Evolutionary conservation across 2,329 filamentous ascomycete genomes (phyloP).

Genomic region (Fusarium napiforme): DNA sequence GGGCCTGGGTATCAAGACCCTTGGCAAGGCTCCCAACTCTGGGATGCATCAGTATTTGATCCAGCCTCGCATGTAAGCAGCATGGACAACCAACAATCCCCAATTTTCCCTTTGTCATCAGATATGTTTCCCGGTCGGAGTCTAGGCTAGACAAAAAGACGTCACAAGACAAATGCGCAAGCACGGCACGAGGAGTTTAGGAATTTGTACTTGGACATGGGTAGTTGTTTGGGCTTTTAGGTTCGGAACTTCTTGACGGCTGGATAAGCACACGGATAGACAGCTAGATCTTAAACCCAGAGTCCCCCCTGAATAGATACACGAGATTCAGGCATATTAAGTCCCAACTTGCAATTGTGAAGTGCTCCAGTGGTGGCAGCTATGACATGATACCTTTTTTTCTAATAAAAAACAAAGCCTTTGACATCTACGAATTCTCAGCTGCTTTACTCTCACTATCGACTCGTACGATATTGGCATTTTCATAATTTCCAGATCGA

Average conservation of each 20-base stretch:
- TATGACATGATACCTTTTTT: background rate
- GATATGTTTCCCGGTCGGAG: background rate
- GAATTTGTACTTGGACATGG: background rate
- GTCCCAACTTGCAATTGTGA: background rate
- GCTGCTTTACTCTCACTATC: background rate
- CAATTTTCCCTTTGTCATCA: background rate
- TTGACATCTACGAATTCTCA: too few relatives aligned
- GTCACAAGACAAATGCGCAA: background rate
- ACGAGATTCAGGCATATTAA: background rate
- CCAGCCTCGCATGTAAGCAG: background rate
- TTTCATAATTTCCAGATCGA: rapidly evolving
- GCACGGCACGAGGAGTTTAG: background rate
- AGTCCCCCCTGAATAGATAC: background rate
- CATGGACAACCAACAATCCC: too few relatives aligned
- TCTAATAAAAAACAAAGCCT: too few relatives aligned
- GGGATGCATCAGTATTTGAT: slow-evolving; percentile 38
- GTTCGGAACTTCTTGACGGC: background rate
- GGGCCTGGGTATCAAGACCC: slow-evolving; percentile 22
- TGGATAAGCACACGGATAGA: background rate
- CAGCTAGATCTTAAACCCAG: background rate
- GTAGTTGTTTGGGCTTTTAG: background rate
- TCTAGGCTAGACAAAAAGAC: background rate
- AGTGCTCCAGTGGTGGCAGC: background rate
- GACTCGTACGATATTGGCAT: rapidly evolving
- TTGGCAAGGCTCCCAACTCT: slow-evolving; percentile 32